Percentiles rank a stretch among this genome's conserved stretches.
phyloP scores from a whole-genome alignment of 495 filamentous ascomycete genomes.

The Xylaria acuta region DNA sequence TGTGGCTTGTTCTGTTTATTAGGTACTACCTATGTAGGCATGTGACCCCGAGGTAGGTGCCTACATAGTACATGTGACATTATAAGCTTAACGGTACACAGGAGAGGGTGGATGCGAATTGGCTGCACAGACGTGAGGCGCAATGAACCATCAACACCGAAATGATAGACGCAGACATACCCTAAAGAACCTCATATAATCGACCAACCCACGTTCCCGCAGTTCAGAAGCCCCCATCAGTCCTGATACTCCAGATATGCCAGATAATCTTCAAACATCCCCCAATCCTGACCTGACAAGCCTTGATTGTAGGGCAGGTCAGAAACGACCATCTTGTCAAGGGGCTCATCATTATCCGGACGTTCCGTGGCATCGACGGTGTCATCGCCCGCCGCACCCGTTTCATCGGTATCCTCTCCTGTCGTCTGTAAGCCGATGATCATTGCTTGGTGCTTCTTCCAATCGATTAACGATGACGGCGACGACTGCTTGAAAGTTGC shows the following conservation, averaged over 20 bases:
- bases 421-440: slow-evolving; percentile 15
- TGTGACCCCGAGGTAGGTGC: not conserved
- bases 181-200: not conserved
- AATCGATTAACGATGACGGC: slow-evolving; percentile 7
- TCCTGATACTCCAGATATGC: slow-evolving; percentile 23
- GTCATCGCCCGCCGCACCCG: slow-evolving; percentile 2
- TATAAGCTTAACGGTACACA: not conserved
- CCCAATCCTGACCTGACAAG: slow-evolving; percentile 20
- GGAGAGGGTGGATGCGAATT: not conserved
- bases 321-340: slow-evolving; percentile 20
- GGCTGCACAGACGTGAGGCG: not conserved
- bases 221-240: not conserved
- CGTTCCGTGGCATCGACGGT: not conserved
- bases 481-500: not conserved
- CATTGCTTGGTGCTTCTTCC: slow-evolving; percentile 17
- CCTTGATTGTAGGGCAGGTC: slow-evolving; percentile 21
- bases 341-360: slow-evolving; percentile 11
- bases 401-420: slow-evolving; percentile 5
- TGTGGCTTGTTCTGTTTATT: not conserved
- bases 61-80: not conserved
- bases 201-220: not conserved
- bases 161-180: not conserved
- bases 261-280: slow-evolving; percentile 21
- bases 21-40: not conserved
- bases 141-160: not conserved